Evolutionary conservation across 164 flowering plant species (phyloP), one percentile per base, ranked within the genome.

Genomic region (Macadamia integrifolia): DNA sequence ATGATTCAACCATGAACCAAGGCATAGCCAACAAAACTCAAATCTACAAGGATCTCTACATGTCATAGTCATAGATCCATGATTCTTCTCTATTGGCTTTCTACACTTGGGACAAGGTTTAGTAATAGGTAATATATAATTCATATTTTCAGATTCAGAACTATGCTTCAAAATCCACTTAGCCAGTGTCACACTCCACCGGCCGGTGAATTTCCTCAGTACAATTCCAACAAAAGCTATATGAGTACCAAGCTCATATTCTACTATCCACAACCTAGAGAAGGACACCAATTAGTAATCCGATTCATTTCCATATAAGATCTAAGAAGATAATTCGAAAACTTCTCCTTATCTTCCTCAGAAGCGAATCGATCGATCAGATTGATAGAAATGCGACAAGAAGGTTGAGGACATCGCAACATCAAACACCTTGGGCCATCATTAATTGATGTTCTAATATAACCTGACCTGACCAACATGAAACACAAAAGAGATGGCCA

Each of bases 131-230:
- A 35, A 2, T 2, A 35, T 35, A 90, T 91, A 92, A 66, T 80
- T 86, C 82, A 81, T 83, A 71, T 90, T 92, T 69, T 86, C 93
- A 28, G 92, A 82, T 65, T 90, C 98, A 1, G 88, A 86, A 55
- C 82, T 81, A 64, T 90, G 86, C 85, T 87, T 92, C 82, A 82
- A 69, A 30, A 84, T 82, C 94, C 96, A 90, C 74, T 75, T 90
- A 3, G 80, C 77, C 68, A 14, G 87, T 87, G 14, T 66, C 81
- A 60, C 98, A 93, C 61, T 87, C 95, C 55, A 92, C 92, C 6
- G 98, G 97, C 60, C 97, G 93, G 67, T 90, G 97, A 76, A 92
- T 92, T 77, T 90, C 98, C 75, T 90, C 91, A 5, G 84, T 78
- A 70, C 97, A 92, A 80, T 85, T 88, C 93, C 95, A 87, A 72